Evolutionary conservation across 1,284 basidiomycete species (phyloP), one percentile per base, ranked within the genome.

Genomic region (Apiotrichum veenhuisii): DNA sequence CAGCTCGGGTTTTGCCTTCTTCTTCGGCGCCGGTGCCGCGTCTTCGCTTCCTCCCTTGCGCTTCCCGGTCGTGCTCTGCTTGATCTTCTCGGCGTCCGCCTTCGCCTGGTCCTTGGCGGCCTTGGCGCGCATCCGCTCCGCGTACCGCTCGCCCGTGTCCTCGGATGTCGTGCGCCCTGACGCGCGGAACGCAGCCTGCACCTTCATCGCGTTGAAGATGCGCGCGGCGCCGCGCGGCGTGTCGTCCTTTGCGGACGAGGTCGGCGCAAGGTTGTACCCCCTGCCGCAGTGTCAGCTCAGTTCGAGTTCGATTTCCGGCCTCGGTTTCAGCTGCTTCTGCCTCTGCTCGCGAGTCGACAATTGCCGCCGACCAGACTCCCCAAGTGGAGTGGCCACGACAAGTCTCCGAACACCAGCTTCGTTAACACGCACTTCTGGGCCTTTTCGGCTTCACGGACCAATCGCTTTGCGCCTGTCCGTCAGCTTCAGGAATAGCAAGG

Each of bases 391-490:
- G n/a, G n/a, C n/a, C n/a, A n/a, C n/a, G n/a, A n/a, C n/a, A n/a
- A n/a, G n/a, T n/a, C n/a, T n/a, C n/a, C n/a, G n/a, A n/a, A n/a
- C n/a, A n/a, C n/a, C n/a, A n/a, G n/a, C n/a, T n/a, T n/a, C n/a
- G n/a, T n/a, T n/a, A n/a, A 22, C 26, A 61, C 69, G 27, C 58
- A 74, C 73, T 68, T 72, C 46, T 68, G 68, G 10, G 60, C 58
- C 22, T 61, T 61, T 44, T 74, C 71, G 17, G 68, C 69, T 11
- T 69, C 66, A 22, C 75, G 61, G 36, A 72, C 60, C 11, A 73
- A 73, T 41, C 64, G 54, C 55, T 77, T 77, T 11, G 74, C 70
- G 36, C 75, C 74, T 77, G 56, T n/a, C 8, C 10, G 55, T 59
- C 53, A 57, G 53, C 36, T 26, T 4, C 18, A 20, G 30, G 8